Evolutionary conservation across 768 basidiomycete genomes (phyloP).

Genomic region (Lactarius evosmus): DNA sequence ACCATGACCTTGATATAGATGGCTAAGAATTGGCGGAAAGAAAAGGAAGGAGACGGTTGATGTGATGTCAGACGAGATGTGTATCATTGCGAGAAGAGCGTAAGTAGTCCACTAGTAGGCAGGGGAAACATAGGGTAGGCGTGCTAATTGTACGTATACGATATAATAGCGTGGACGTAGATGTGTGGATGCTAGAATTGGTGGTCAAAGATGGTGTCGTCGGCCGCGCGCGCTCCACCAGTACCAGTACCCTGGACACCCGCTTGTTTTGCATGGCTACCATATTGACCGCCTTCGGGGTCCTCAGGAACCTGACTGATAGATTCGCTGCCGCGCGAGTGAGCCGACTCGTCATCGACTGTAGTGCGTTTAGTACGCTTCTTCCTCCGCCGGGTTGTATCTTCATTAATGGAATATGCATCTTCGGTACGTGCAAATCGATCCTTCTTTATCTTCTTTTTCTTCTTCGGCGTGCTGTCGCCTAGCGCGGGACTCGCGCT

Average conservation of each 20-base stretch:
- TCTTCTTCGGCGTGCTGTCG: conserved; percentile 49
- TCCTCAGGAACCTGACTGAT: conserved; percentile 66
- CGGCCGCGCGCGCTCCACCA: conserved; percentile 95
- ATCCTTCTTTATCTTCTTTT: conserved; percentile 81
- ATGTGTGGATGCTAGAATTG: conserved; percentile 14
- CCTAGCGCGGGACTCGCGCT: conserved; percentile 32
- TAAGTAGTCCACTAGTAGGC: neutral
- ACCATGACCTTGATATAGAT: neutral
- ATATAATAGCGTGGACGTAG: neutral
- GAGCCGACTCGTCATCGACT: conserved; percentile 35
- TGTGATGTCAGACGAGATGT: neutral
- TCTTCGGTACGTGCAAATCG: conserved; percentile 86
- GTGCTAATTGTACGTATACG: neutral
- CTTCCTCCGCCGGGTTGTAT: conserved; percentile 50
- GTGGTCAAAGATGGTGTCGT: conserved; percentile 90
- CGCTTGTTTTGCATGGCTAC: conserved; percentile 69
- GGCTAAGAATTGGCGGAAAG: too few relatives aligned
- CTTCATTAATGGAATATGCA: conserved; percentile 52
- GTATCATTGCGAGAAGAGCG: neutral
- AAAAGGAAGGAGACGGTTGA: too few relatives aligned
- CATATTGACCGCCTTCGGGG: conserved; percentile 66
- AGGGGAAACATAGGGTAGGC: neutral
- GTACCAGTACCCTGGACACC: conserved; percentile 58
- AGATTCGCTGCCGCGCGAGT: conserved; percentile 37
- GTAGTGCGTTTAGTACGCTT: conserved; percentile 57